phyloP scores from a whole-genome alignment of 2,329 filamentous ascomycete genomes.

The Beauveria medogensis region DNA sequence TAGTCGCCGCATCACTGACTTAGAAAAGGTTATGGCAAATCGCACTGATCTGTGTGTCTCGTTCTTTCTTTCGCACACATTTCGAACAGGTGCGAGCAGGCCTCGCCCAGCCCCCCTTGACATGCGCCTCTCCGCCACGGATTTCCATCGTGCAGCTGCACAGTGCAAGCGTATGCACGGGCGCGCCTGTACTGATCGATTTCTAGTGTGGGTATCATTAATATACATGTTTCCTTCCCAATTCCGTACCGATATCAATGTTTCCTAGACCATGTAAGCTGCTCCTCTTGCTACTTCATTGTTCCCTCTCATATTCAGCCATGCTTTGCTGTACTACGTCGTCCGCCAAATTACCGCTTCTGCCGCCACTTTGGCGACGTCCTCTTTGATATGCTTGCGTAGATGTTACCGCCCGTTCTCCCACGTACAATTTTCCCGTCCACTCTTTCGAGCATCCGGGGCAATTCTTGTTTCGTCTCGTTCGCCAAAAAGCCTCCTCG shows the following conservation, averaged over 20 bases:
- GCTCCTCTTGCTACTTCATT: constrained; percentile 15
- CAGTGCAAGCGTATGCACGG: background rate
- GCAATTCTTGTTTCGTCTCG: constrained; percentile 54
- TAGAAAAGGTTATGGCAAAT: too few species aligned
- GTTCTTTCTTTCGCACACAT: too few species aligned
- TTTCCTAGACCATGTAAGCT: background rate
- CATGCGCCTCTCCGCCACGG: background rate
- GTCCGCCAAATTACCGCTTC: constrained; percentile 25
- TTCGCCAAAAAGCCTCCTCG: constrained; percentile 63
- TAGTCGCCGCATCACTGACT: too few species aligned
- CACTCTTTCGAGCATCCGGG: constrained; percentile 50
- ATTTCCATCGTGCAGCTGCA: background rate
- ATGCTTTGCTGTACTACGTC: constrained; percentile 24
- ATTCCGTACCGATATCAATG: background rate
- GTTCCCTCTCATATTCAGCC: constrained; percentile 20
- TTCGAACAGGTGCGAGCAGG: background rate
- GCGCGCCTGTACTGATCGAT: background rate
- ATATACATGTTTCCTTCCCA: background rate
- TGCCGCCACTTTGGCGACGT: constrained; percentile 26
- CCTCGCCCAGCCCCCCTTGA: background rate
- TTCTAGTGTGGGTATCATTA: constrained; percentile 4
- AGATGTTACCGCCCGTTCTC: constrained; percentile 48
- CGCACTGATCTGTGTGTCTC: too few species aligned
- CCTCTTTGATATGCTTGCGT: constrained; percentile 42
- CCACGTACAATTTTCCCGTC: constrained; percentile 42